A percentile compares a stretch with the other conserved stretches of the same genome.
Conservation (phyloP, 352 stramenopile species). For the Pythium sukuiense region DNA sequence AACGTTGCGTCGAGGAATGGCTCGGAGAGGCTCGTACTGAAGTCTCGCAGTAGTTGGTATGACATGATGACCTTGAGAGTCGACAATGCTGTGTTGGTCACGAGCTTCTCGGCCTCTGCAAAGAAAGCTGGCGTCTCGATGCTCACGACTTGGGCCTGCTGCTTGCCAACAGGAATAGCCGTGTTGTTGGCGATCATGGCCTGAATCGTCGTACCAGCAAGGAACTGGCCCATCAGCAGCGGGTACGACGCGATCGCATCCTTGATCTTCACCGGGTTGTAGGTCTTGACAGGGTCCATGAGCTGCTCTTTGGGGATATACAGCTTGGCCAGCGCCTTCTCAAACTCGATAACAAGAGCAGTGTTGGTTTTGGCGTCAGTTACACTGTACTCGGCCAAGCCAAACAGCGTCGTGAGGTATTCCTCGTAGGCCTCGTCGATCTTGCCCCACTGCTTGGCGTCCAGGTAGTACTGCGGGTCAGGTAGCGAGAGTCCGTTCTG, state of each 20-base stretch:
- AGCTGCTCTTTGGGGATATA: slow-evolving; percentile 90
- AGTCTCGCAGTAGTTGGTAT: slow-evolving; percentile 56
- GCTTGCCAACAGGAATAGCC: slow-evolving; percentile 8
- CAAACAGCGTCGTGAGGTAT: slow-evolving; percentile 78
- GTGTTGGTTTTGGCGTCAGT: slow-evolving; percentile 33
- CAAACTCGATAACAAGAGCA: slow-evolving; percentile 81
- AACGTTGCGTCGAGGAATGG: slow-evolving; percentile 89
- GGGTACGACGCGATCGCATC: slow-evolving; percentile 50
- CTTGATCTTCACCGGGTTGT: slow-evolving; percentile 87
- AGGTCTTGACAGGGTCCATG: slow-evolving; percentile 85
- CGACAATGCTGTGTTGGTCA: slow-evolving; percentile 40
- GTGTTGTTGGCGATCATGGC: slow-evolving; percentile 34
- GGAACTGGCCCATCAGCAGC: slow-evolving; percentile 48
- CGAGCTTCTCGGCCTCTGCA: slow-evolving; percentile 44
- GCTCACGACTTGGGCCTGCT: slow-evolving; percentile 39
- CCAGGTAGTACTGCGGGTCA: slow-evolving; percentile 92
- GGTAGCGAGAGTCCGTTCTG: slow-evolving; percentile 88
- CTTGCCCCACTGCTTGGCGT: slow-evolving; percentile 76
- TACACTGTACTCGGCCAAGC: slow-evolving; percentile 47
- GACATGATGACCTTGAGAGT: slow-evolving; percentile 50
- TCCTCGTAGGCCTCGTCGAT: slow-evolving; percentile 71
- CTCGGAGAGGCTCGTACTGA: slow-evolving; percentile 44
- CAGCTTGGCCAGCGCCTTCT: slow-evolving; percentile 74
- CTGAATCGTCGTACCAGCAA: slow-evolving; percentile 50
- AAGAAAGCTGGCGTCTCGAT: slow-evolving; percentile 67